A percentile compares a stretch with the other conserved stretches of the same genome.
Conservation (phyloP, 257 asterid species). For the Fraxinus pennsylvanica region DNA sequence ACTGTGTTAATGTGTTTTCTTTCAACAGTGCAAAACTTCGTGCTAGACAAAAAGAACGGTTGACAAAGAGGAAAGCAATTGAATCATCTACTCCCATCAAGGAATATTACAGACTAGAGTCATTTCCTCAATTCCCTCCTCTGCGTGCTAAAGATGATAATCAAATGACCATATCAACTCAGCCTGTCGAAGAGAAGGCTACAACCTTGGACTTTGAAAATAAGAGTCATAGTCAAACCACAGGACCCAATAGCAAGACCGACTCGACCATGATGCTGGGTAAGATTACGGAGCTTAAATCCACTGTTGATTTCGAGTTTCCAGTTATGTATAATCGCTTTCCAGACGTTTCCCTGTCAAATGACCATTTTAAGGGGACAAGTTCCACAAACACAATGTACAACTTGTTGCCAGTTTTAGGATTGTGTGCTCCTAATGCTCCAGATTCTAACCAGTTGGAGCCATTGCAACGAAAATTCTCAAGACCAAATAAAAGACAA, state of each 20-base stretch:
- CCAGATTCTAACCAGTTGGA: slow-evolving; percentile 40
- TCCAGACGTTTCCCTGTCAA: slow-evolving; percentile 32
- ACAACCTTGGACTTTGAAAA: slow-evolving; percentile 35
- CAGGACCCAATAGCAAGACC: slow-evolving; percentile 32
- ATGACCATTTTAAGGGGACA: slow-evolving; percentile 30
- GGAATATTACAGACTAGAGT: slow-evolving; percentile 34
- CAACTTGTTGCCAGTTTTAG: slow-evolving; percentile 51
- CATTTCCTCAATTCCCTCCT: slow-evolving; percentile 34
- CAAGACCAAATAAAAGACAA: slow-evolving; percentile 45
- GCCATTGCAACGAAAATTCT: slow-evolving; percentile 35
- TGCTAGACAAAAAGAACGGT: slow-evolving; percentile 75
- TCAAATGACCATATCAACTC: slow-evolving; percentile 37
- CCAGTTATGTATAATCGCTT: slow-evolving; percentile 38
- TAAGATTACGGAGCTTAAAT: slow-evolving; percentile 42
- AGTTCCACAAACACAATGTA: slow-evolving; percentile 31
- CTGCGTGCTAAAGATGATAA: slow-evolving; percentile 39
- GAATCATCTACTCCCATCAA: slow-evolving; percentile 42
- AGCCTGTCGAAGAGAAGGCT: slow-evolving; percentile 46
- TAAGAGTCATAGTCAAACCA: slow-evolving; percentile 27
- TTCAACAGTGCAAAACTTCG: slow-evolving; percentile 79
- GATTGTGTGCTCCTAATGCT: slow-evolving; percentile 64
- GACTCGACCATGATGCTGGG: slow-evolving; percentile 34
- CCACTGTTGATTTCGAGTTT: slow-evolving; percentile 35
- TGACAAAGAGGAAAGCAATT: slow-evolving; percentile 48
- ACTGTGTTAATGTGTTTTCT: slow-evolving; percentile 13